Conservation (phyloP, 1,284 basidiomycete species). For the Acaromyces ingoldii region DNA sequence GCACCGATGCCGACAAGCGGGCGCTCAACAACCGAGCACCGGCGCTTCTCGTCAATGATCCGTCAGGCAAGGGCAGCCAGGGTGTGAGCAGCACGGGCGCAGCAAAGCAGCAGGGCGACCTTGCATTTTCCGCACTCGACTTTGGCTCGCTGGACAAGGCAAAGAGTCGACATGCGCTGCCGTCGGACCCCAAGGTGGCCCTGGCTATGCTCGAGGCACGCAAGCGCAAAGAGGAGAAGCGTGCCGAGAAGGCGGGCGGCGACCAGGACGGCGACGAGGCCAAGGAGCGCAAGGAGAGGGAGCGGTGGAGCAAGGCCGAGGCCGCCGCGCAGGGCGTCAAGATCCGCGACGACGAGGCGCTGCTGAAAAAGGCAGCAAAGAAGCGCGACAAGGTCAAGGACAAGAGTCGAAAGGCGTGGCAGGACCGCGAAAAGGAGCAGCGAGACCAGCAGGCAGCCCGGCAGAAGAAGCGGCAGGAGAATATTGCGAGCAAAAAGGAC, state of each 20-base stretch:
- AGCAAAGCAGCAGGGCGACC: no score
- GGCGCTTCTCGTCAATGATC: conserved; percentile 28
- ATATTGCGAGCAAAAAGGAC: conserved; percentile 35
- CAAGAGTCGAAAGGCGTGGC: conserved; percentile 42
- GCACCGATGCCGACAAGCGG: conserved; percentile 12
- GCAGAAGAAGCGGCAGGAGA: conserved; percentile 45
- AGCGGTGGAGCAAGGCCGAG: conserved; percentile 43
- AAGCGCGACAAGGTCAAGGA: conserved; percentile 43
- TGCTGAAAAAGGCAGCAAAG: conserved; percentile 45
- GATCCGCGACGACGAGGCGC: conserved; percentile 45
- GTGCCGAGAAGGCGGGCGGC: conserved; percentile 20
- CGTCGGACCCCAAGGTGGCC: conserved; percentile 45
- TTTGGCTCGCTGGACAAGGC: conserved; percentile 20
- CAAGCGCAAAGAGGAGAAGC: conserved; percentile 34
- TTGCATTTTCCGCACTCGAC: conserved; percentile 32
- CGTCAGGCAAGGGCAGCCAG: conserved; percentile 16
- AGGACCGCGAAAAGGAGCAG: conserved; percentile 30
- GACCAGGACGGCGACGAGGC: conserved; percentile 24
- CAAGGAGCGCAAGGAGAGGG: conserved; percentile 22
- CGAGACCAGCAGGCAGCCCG: conserved; percentile 34
- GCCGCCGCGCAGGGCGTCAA: conserved; percentile 44
- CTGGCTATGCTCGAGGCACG: conserved; percentile 41
- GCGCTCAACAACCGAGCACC: conserved; percentile 30
- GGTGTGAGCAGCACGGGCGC: no score
- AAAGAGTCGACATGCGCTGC: conserved; percentile 39